These are phyloP conservation scores for Fragaria iinumae DNA, from an alignment of 306 rosid species.

Conservation along the genomic window DNA sequence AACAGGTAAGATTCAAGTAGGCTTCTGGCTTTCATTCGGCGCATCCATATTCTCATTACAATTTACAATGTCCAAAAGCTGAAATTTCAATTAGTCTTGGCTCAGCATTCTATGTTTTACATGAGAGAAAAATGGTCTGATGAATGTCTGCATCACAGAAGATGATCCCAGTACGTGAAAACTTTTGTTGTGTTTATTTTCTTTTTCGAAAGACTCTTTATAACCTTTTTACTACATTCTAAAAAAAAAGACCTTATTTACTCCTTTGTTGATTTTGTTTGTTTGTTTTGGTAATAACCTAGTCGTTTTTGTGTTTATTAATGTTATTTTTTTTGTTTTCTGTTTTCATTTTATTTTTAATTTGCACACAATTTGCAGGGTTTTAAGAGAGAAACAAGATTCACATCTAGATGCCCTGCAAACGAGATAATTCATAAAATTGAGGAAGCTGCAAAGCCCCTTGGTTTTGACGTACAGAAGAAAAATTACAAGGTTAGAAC, in stretches of 20 bases:
- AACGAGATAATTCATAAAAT: conserved; percentile 87
- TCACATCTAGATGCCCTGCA: conserved; percentile 85
- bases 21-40: conserved; percentile 8
- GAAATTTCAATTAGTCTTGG: not conserved
- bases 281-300: not conserved
- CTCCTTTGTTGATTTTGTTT: not conserved
- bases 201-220: not conserved
- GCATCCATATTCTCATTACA: not conserved
- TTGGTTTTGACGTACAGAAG: conserved; percentile 95
- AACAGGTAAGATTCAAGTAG: conserved; percentile 58
- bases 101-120: not conserved
- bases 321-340: not conserved
- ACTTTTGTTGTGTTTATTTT: not conserved
- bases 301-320: not conserved
- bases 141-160: not conserved
- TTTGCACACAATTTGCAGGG: conserved; percentile 41
- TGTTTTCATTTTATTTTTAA: not conserved
- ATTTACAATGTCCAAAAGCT: not conserved
- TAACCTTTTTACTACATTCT: not conserved
- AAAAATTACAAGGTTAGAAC: conserved; percentile 83
- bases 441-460: conserved; percentile 97
- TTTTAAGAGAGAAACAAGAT: conserved; percentile 95
- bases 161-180: not conserved
- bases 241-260: not conserved
- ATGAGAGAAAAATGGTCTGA: not conserved